These are phyloP conservation scores for Blakeslea trispora DNA, from an alignment of 371 early-diverging fungal genomes.

Conservation along the genomic window DNA sequence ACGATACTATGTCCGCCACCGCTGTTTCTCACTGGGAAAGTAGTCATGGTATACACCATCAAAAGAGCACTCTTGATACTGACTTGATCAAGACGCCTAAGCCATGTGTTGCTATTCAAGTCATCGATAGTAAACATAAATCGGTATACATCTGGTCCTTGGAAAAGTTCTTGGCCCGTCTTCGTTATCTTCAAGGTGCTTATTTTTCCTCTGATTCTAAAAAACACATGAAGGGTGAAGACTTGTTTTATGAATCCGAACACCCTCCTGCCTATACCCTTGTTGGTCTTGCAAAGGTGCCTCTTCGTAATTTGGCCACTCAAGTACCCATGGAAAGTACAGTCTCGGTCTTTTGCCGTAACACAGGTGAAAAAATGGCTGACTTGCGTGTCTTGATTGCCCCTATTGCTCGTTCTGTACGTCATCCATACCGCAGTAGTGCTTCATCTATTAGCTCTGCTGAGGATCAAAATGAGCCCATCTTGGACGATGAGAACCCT, in stretches of 20 bases:
- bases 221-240: slow-evolving; percentile 68
- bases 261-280: slow-evolving; percentile 56
- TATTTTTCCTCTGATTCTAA: slow-evolving; percentile 62
- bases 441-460: not conserved
- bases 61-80: slow-evolving; percentile 41
- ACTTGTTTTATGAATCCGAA: slow-evolving; percentile 66
- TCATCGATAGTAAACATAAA: slow-evolving; percentile 64
- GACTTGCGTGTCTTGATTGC: slow-evolving; percentile 48
- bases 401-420: slow-evolving; percentile 49
- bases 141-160: slow-evolving; percentile 73
- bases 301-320: slow-evolving; percentile 48
- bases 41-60: slow-evolving; percentile 24
- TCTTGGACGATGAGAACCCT: slow-evolving; percentile 12
- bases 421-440: slow-evolving; percentile 14
- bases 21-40: slow-evolving; percentile 63
- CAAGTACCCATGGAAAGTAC: slow-evolving; percentile 51
- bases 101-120: slow-evolving; percentile 64
- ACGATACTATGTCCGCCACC: slow-evolving; percentile 43
- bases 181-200: slow-evolving; percentile 63
- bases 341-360: slow-evolving; percentile 54
- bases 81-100: slow-evolving; percentile 41
- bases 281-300: slow-evolving; percentile 57
- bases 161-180: slow-evolving; percentile 56
- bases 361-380: slow-evolving; percentile 58
- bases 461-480: not conserved